Conservation (phyloP, 1,284 basidiomycete genomes). For the Stygiomarasmius scandens region DNA sequence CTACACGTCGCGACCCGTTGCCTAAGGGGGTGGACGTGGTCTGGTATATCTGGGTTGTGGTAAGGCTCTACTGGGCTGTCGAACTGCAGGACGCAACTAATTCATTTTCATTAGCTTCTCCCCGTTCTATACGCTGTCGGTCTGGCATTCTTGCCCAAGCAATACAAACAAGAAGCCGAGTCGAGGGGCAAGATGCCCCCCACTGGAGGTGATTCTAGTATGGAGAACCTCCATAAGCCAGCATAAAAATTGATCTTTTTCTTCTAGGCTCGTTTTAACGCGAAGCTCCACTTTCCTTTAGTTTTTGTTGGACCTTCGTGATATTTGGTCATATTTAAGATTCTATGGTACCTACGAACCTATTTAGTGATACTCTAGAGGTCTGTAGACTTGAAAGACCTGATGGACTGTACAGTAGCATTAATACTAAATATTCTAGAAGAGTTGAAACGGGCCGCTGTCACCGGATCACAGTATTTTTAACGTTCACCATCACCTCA, state of each 20-base stretch:
- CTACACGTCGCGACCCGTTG: conserved; percentile 42
- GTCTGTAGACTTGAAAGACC: too few species aligned
- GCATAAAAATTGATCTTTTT: not conserved
- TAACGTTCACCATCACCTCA: not conserved
- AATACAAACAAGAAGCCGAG: conserved; percentile 44
- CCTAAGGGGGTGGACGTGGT: conserved; percentile 43
- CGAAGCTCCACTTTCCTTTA: too few species aligned
- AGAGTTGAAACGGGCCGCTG: too few species aligned
- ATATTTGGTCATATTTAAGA: too few species aligned
- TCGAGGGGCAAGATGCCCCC: conserved; percentile 1
- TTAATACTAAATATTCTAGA: too few species aligned
- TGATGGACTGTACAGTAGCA: too few species aligned
- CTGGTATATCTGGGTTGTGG: conserved; percentile 57
- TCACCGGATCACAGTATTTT: not conserved
- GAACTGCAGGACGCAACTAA: not conserved
- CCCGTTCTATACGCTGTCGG: conserved; percentile 49
- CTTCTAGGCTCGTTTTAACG: too few species aligned
- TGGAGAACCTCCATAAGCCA: not conserved
- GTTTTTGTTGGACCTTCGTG: too few species aligned
- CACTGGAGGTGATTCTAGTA: not conserved
- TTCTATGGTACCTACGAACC: too few species aligned
- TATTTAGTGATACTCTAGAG: too few species aligned
- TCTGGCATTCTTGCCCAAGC: conserved; percentile 47
- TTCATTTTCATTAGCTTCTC: conserved; percentile 36
- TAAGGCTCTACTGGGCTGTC: conserved; percentile 28